Conservation (phyloP, 495 filamentous ascomycete species). For the Talaromyces wortmannii region DNA sequence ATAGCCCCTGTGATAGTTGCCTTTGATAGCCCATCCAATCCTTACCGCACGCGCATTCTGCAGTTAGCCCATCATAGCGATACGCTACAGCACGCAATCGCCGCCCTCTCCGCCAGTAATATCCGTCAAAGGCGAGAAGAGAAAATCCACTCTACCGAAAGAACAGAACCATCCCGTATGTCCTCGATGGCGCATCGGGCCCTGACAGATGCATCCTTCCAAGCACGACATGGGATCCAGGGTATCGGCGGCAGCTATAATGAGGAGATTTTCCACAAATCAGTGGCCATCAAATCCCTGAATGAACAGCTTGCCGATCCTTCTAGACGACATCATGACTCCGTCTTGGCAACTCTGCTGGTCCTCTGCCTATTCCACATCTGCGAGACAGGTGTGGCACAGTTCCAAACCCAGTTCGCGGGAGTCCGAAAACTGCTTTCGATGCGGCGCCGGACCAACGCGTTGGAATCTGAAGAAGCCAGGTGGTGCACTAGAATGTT, state of each 20-base stretch:
- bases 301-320: slow-evolving; percentile 78
- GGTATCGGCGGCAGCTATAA: slow-evolving; percentile 31
- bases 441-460: slow-evolving; percentile 59
- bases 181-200: slow-evolving; percentile 44
- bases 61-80: slow-evolving; percentile 70
- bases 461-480: slow-evolving; percentile 56
- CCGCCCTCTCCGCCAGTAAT: slow-evolving; percentile 83
- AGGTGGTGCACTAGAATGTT: slow-evolving; percentile 96
- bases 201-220: slow-evolving; percentile 29
- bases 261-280: slow-evolving; percentile 81
- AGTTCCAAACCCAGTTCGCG: slow-evolving; percentile 90
- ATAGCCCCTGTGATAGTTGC: slow-evolving; percentile 88
- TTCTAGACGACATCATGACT: slow-evolving; percentile 69
- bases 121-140: slow-evolving; percentile 45
- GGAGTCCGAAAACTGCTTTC: slow-evolving; percentile 88
- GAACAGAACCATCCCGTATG: slow-evolving; percentile 37
- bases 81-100: slow-evolving; percentile 86
- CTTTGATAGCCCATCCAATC: slow-evolving; percentile 79
- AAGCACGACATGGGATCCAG: slow-evolving; percentile 27
- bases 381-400: slow-evolving; percentile 84
- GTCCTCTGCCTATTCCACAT: slow-evolving; percentile 89
- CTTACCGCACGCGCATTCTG: slow-evolving; percentile 79
- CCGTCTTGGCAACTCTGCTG: slow-evolving; percentile 79
- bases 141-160: slow-evolving; percentile 32
- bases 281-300: slow-evolving; percentile 70